phyloP scores from a whole-genome alignment of 2,329 filamentous ascomycete species.

The Colletotrichum euphorbiae region DNA sequence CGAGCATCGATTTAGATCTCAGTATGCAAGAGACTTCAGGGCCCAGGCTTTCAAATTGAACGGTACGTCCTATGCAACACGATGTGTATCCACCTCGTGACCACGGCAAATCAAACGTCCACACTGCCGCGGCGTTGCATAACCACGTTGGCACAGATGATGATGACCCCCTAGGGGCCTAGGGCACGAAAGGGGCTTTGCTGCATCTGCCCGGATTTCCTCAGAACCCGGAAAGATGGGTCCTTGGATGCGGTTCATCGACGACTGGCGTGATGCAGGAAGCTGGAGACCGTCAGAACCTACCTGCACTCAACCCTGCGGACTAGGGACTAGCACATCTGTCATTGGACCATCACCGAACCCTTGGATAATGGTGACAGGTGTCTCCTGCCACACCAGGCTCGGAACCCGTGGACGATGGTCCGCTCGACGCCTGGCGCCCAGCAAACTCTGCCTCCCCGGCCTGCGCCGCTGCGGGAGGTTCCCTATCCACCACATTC shows the following conservation, averaged over 20 bases:
- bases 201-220: not conserved
- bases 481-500: no score
- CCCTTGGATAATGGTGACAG: not conserved
- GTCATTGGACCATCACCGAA: conserved; percentile 8
- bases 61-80: not conserved
- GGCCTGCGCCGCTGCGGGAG: no score
- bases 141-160: not conserved
- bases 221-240: not conserved
- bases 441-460: no score
- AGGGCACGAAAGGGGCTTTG: not conserved
- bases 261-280: not conserved
- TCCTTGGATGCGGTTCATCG: conserved; percentile 9
- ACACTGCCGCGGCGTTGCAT: not conserved
- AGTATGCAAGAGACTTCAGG: not conserved
- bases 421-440: no score
- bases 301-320: conserved; percentile 2
- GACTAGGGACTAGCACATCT: not conserved
- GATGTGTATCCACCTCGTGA: not conserved
- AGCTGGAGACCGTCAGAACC: not conserved
- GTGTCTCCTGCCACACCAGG: not conserved
- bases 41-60: conserved; percentile 1
- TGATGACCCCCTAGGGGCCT: not conserved
- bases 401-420: no score
- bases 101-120: not conserved
- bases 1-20: conserved; percentile 15